A percentile compares a stretch with the other conserved stretches of the same genome.
Evolutionary conservation across 176 grass and related monocot genomes (phyloP).

Genomic region (Avena insularis): DNA sequence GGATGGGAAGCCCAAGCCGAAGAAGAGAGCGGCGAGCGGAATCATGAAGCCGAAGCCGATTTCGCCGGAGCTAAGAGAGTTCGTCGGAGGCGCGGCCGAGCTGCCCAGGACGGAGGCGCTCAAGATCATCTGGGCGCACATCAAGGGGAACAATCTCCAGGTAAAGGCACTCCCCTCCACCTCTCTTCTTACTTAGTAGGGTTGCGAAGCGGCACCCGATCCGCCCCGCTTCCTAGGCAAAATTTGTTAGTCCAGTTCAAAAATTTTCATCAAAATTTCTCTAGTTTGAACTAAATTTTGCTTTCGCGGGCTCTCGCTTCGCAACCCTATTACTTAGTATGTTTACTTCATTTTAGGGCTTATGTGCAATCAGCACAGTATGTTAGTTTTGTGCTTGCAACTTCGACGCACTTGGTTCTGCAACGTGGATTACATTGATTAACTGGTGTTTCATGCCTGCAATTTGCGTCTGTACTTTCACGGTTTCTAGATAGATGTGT

Average conservation of each 20-base stretch:
- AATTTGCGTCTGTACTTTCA: not conserved
- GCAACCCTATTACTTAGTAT: too few species aligned
- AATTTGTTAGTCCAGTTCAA: too few species aligned
- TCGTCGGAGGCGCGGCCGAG: constrained; percentile 75
- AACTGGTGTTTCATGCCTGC: not conserved
- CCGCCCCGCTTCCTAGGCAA: too few species aligned
- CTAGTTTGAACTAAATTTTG: too few species aligned
- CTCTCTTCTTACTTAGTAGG: not conserved
- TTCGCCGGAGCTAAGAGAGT: constrained; percentile 75
- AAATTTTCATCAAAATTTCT: too few species aligned
- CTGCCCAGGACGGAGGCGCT: constrained; percentile 82
- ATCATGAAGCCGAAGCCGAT: constrained; percentile 87
- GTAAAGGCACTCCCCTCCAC: constrained; percentile 3
- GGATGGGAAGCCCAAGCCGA: constrained; percentile 40
- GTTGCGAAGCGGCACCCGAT: too few species aligned
- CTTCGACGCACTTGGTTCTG: not conserved
- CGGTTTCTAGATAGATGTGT: not conserved
- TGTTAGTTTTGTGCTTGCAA: not conserved
- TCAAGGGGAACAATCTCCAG: constrained; percentile 93
- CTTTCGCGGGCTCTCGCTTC: too few species aligned
- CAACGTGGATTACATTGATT: not conserved
- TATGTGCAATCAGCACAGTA: not conserved
- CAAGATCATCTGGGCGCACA: constrained; percentile 92
- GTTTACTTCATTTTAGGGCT: not conserved
- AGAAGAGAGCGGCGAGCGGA: constrained; percentile 63